Percentiles rank a stretch among this genome's conserved stretches.
These are phyloP conservation scores for Pezicula radicicola DNA, from an alignment of 2,329 filamentous ascomycete genomes.

Conservation along the genomic window DNA sequence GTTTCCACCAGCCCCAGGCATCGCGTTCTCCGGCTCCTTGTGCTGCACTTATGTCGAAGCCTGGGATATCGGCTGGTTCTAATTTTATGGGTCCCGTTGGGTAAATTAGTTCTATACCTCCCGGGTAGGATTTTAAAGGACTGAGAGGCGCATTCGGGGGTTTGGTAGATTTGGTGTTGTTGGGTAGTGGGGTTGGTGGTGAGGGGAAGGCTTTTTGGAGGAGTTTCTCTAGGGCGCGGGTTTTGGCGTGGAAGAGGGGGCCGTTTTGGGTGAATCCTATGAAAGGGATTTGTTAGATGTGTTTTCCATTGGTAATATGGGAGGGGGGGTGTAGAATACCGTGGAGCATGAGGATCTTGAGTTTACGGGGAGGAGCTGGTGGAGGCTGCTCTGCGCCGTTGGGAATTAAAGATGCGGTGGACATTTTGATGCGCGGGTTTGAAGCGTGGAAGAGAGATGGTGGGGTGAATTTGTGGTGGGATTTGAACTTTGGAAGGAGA, in stretches of 20 bases:
- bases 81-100: conserved; percentile 67
- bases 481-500: no score
- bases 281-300: not conserved
- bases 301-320: not conserved
- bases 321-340: conserved; percentile 38
- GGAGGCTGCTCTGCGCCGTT: not conserved
- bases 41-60: conserved; percentile 48
- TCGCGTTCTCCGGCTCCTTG: conserved; percentile 52
- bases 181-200: conserved; percentile 49
- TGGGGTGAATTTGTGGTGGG: no score
- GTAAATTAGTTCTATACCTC: conserved; percentile 55
- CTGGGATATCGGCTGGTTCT: conserved; percentile 64
- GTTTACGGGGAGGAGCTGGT: conserved; percentile 10
- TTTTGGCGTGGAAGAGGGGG: conserved; percentile 80
- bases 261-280: conserved; percentile 88
- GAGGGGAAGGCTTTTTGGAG: conserved; percentile 70
- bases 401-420: no score
- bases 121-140: conserved; percentile 31
- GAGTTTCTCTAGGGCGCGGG: conserved; percentile 79
- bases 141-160: conserved; percentile 49
- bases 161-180: conserved; percentile 39
- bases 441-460: no score
- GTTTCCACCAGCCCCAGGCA: conserved; percentile 81
- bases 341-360: conserved; percentile 77
- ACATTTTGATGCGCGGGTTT: no score